phyloP scores from a whole-genome alignment of 1,139 yeast species.

The Suhomyces guaymorum region DNA sequence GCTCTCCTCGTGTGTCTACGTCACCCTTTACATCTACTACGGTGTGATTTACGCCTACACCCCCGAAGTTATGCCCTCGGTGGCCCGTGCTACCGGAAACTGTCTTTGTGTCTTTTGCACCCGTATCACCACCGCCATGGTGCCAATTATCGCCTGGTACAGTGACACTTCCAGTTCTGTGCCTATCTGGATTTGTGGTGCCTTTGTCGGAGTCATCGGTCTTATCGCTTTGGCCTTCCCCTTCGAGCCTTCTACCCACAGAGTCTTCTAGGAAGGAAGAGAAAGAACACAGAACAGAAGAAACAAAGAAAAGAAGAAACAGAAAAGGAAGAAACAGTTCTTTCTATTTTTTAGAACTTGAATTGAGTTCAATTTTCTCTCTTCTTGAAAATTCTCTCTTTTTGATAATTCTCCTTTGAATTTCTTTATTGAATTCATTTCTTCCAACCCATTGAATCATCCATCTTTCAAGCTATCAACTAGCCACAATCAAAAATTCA shows the following conservation, averaged over 20 bases:
- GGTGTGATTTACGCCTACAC: slow-evolving; percentile 59
- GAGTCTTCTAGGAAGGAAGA: slow-evolving; percentile 19
- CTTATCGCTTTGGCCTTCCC: slow-evolving; percentile 46
- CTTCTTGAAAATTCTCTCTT: no score
- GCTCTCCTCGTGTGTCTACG: slow-evolving; percentile 51
- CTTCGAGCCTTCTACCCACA: slow-evolving; percentile 41
- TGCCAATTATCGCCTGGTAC: slow-evolving; percentile 54
- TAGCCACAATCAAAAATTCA: no score
- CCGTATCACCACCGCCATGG: slow-evolving; percentile 49
- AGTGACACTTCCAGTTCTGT: slow-evolving; percentile 44
- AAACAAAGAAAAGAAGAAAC: no score
- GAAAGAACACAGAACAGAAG: no score
- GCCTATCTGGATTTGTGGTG: slow-evolving; percentile 64
- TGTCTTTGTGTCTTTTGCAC: slow-evolving; percentile 51
- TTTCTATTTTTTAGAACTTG: no score
- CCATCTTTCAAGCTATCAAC: no score
- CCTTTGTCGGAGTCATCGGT: slow-evolving; percentile 48
- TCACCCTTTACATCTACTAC: slow-evolving; percentile 53
- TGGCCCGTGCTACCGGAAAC: slow-evolving; percentile 57
- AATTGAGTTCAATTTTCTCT: no score
- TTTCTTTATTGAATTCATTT: no score
- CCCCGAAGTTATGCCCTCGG: slow-evolving; percentile 60
- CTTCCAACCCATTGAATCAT: no score
- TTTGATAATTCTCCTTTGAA: no score
- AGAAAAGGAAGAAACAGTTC: no score